phyloP scores from a whole-genome alignment of 1,284 basidiomycete species.

The Rhodotorula glutinis region DNA sequence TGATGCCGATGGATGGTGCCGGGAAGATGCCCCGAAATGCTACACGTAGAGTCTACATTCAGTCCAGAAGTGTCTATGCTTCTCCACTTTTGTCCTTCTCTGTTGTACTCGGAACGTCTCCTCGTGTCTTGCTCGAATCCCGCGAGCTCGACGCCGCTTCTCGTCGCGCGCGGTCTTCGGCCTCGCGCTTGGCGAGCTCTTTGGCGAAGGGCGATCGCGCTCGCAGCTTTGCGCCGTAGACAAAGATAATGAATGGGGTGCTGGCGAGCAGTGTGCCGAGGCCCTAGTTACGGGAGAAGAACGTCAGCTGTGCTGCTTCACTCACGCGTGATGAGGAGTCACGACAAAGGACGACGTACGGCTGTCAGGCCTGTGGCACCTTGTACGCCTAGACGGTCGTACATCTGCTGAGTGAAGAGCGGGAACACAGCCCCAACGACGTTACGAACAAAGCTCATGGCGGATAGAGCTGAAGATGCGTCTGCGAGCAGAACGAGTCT shows the following conservation, averaged over 20 bases:
- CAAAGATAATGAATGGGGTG: conserved; percentile 37
- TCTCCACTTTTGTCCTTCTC: not conserved
- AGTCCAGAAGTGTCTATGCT: not conserved
- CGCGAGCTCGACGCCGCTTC: conserved; percentile 50
- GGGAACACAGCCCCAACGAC: conserved; percentile 19
- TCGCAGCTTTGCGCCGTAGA: conserved; percentile 22
- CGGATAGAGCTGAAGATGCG: conserved; percentile 43
- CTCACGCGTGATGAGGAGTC: too few relatives aligned
- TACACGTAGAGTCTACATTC: not conserved
- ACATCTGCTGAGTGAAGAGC: conserved; percentile 24
- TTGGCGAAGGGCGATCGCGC: conserved; percentile 32
- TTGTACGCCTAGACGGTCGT: conserved; percentile 26
- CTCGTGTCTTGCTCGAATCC: conserved; percentile 71
- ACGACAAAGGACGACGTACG: not conserved
- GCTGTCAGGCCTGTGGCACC: conserved; percentile 31
- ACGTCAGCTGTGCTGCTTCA: not conserved
- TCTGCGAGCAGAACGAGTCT: conserved; percentile 28
- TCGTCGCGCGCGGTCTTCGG: conserved; percentile 77
- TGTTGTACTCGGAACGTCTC: conserved; percentile 40
- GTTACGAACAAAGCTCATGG: conserved; percentile 35
- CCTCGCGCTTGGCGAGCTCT: conserved; percentile 62
- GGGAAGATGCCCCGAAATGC: not conserved
- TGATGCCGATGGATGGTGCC: not conserved
- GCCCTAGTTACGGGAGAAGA: not conserved
- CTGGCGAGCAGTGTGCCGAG: conserved; percentile 24